Evolutionary conservation across 768 basidiomycete species (phyloP), one percentile per base, ranked within the genome.

Genomic region (Cantharellus anzutake): DNA sequence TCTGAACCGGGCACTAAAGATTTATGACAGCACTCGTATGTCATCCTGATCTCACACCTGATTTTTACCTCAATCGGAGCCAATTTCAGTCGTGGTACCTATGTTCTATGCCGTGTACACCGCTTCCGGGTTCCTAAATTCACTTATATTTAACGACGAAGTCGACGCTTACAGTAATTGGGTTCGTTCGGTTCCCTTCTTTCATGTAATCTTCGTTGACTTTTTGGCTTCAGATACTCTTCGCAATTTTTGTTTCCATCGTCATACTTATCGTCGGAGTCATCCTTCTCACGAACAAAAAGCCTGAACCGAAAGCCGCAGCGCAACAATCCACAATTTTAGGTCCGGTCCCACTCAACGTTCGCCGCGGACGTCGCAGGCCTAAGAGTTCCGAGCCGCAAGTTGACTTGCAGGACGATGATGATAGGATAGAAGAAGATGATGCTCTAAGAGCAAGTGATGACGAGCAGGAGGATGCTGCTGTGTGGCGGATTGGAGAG

Each of bases 41-140:
- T 20, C 5, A 1, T 34, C 39, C 4, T 5, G 7, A 48, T 42
- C 4, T 34, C 58, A 52, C 56, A 59, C 61, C 59, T n/a, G 61
- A 2, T 42, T 62, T 5, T 51, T 42, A 50, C 61, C 71, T 60
- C 69, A 69, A 3, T 70, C 70, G 11, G 65, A 11, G 11, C 35
- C 42, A 38, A 16, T 41, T 40, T 42, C 41, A 57, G 56, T 96
- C 0, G 90, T 96, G 16, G 92, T 96, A 0, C 93, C 94, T 0
- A 83, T 93, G 11, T 96, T 97, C 68, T 97, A 94, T 67, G 90
- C 90, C 5, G 82, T 91, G 5, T 93, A 92, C 67, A 92, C 89
- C 0, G 85, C 84, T 2, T 76, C 79, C 34, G 87, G 88, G 80
- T 86, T 68, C 71, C 67, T 84, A 60, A 75, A 84, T 65, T 82